phyloP scores from a whole-genome alignment of 2,329 filamentous ascomycete genomes.

The Aspergillus caelatus region DNA sequence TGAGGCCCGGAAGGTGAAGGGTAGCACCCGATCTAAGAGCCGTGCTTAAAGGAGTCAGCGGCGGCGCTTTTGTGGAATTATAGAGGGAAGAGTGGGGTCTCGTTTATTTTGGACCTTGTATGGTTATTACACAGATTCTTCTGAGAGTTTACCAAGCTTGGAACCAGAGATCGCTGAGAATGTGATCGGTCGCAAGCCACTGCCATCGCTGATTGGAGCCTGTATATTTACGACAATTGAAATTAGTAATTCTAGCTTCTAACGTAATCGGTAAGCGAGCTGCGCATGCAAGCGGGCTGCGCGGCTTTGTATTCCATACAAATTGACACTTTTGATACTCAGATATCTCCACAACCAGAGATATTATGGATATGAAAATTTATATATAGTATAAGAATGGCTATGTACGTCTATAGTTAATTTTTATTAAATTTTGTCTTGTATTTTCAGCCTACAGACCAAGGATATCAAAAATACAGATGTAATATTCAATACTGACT shows the following conservation, averaged over 20 bases:
- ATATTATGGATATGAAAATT: no score
- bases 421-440: no score
- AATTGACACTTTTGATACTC: no score
- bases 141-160: slow-evolving; percentile 14
- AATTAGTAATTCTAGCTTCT: slow-evolving; percentile 18
- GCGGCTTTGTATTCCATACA: no score
- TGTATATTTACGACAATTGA: slow-evolving; percentile 29
- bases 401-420: no score
- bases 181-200: slow-evolving; percentile 19
- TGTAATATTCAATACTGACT: no score
- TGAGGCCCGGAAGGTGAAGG: slow-evolving; percentile 65
- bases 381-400: no score
- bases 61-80: slow-evolving; percentile 7
- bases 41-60: slow-evolving; percentile 31
- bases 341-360: no score
- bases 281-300: no score
- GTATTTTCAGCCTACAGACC: no score
- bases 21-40: slow-evolving; percentile 44
- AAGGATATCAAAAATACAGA: no score
- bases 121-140: slow-evolving; percentile 14
- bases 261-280: not conserved
- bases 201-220: slow-evolving; percentile 20
- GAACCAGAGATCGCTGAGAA: slow-evolving; percentile 24
- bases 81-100: slow-evolving; percentile 13
- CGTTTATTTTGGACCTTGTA: slow-evolving; percentile 9